phyloP scores from a whole-genome alignment of 768 basidiomycete species.

The Trametes punicea region DNA sequence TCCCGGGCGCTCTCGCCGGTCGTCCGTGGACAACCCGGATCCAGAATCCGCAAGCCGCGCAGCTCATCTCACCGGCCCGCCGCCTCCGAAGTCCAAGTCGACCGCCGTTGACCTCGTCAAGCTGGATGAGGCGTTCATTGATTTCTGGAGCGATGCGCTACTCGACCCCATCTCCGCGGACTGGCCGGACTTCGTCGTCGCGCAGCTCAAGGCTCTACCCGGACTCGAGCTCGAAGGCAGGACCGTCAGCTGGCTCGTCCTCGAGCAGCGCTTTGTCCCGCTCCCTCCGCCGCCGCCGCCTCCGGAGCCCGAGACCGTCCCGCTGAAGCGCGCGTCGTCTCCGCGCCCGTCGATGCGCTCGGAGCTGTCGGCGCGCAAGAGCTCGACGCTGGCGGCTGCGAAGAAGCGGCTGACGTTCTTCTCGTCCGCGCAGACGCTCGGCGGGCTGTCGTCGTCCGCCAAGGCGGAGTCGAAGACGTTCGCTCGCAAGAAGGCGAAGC shows the following conservation, averaged over 20 bases:
- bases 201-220: conserved; percentile 52
- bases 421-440: conserved; percentile 24
- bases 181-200: conserved; percentile 71
- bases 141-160: conserved; percentile 77
- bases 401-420: conserved; percentile 69
- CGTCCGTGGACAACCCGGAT: conserved; percentile 26
- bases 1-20: conserved; percentile 19
- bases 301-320: conserved; percentile 20
- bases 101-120: conserved; percentile 48
- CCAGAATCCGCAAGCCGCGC: conserved; percentile 6
- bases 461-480: conserved; percentile 24
- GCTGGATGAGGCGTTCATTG: conserved; percentile 78
- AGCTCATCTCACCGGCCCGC: neutral
- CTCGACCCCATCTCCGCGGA: conserved; percentile 60
- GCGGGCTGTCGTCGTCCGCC: neutral
- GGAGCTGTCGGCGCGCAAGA: conserved; percentile 27
- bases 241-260: conserved; percentile 58
- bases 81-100: conserved; percentile 30
- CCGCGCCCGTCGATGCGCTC: conserved; percentile 30
- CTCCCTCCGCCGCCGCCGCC: conserved; percentile 34
- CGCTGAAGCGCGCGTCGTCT: conserved; percentile 27
- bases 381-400: conserved; percentile 45
- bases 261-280: conserved; percentile 57
- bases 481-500: conserved; percentile 25
- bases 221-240: conserved; percentile 33